Evolutionary conservation across 1,139 yeast species (phyloP).

Genomic region (Pichia sp.): DNA sequence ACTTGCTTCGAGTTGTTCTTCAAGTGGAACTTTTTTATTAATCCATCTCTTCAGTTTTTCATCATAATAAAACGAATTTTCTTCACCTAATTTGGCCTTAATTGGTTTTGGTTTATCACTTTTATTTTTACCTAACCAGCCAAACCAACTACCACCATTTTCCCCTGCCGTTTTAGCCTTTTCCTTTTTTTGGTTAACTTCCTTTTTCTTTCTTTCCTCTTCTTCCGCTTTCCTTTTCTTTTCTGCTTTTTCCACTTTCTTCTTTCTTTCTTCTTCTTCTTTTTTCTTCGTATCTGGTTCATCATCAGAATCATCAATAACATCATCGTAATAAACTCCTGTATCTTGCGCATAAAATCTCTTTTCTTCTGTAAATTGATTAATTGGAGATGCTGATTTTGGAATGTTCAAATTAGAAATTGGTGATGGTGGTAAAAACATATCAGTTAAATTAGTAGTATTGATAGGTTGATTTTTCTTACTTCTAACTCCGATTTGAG

Average conservation of each 20-base stretch:
- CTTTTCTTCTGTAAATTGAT: constrained; percentile 23
- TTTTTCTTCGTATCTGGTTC: constrained; percentile 25
- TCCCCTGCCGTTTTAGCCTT: constrained; percentile 2
- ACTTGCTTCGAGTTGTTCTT: constrained; percentile 42
- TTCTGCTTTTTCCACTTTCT: constrained; percentile 17
- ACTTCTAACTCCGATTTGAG: constrained; percentile 15
- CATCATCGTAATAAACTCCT: constrained; percentile 39
- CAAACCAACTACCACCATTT: constrained; percentile 41
- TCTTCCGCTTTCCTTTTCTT: constrained; percentile 22
- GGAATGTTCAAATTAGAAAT: neutral
- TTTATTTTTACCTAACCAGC: constrained; percentile 39
- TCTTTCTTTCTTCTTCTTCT: constrained; percentile 20
- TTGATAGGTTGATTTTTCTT: neutral
- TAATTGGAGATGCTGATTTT: constrained; percentile 20
- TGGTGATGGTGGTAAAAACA: constrained; percentile 24
- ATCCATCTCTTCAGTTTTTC: constrained; percentile 86
- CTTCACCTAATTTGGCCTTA: constrained; percentile 82
- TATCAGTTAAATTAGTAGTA: constrained; percentile 3
- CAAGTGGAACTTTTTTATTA: constrained; percentile 65
- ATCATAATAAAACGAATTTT: constrained; percentile 70
- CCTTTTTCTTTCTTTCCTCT: constrained; percentile 15
- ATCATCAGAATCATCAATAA: constrained; percentile 37
- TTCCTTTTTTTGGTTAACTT: constrained; percentile 7
- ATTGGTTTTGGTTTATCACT: constrained; percentile 63
- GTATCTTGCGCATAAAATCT: constrained; percentile 27